A percentile compares a stretch with the other conserved stretches of the same genome.
Evolutionary conservation across 2,329 filamentous ascomycete genomes (phyloP).

Genomic region (Aspergillus cejpii): DNA sequence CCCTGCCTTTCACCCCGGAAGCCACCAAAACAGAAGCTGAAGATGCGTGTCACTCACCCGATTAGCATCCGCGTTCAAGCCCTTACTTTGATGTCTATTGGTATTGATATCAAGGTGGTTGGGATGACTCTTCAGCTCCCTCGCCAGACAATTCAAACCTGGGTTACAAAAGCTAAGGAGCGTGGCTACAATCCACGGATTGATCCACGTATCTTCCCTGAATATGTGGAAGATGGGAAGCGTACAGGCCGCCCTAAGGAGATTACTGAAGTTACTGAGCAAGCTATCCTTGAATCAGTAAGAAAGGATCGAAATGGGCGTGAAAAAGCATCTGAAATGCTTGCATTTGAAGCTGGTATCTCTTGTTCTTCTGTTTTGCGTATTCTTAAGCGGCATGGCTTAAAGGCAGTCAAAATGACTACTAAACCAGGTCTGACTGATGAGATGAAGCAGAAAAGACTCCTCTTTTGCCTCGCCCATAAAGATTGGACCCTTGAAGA

Average conservation of each 20-base stretch:
- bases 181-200: constrained; percentile 3
- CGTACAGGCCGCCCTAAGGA: not conserved
- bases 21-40: not conserved
- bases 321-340: not conserved
- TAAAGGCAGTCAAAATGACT: not conserved
- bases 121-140: not conserved
- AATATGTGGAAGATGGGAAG: constrained; percentile 6
- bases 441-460: not conserved
- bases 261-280: not conserved
- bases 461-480: not conserved
- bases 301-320: not conserved
- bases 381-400: not conserved
- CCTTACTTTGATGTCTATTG: not conserved
- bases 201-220: not conserved
- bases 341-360: too few relatives aligned
- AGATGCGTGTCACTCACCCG: not conserved
- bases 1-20: not conserved
- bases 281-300: not conserved
- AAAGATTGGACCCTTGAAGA: not conserved
- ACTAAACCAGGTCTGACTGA: not conserved
- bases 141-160: not conserved
- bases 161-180: constrained; percentile 1
- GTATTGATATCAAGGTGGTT: not conserved
- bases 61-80: not conserved
- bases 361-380: not conserved